Evolutionary conservation across 352 stramenopile genomes (phyloP).

Genomic region (Phytophthora sansomeana): DNA sequence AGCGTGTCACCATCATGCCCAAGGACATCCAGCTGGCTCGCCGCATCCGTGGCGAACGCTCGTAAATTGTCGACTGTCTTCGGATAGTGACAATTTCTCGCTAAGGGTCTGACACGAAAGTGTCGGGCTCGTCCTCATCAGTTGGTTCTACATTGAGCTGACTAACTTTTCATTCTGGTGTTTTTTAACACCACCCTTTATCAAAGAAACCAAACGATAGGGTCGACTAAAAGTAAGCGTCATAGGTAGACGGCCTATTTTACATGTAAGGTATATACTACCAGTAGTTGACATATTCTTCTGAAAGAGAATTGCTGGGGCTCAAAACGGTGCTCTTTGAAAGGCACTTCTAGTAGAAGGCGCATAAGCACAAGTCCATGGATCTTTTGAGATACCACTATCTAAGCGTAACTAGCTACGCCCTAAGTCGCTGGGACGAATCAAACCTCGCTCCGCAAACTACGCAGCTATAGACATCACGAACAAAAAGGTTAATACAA

Average conservation of each 20-base stretch:
- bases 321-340: too few relatives aligned
- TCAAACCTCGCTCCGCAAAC: slow-evolving; percentile 74
- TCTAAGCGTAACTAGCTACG: slow-evolving; percentile 17
- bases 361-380: too few relatives aligned
- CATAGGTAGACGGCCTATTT: too few relatives aligned
- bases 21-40: slow-evolving; percentile 96
- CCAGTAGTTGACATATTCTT: too few relatives aligned
- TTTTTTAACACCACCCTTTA: slow-evolving; percentile 89
- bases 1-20: slow-evolving; percentile 95
- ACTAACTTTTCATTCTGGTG: slow-evolving; percentile 59
- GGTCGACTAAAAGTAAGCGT: too few relatives aligned
- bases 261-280: too few relatives aligned
- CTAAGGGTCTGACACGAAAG: background rate
- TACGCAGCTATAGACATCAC: slow-evolving; percentile 52
- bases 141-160: slow-evolving; percentile 20
- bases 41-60: slow-evolving; percentile 91
- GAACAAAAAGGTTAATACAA: background rate
- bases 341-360: too few relatives aligned
- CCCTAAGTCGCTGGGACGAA: slow-evolving; percentile 61
- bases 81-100: slow-evolving; percentile 11
- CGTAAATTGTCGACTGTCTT: slow-evolving; percentile 52
- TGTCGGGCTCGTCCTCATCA: background rate
- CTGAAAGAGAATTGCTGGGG: too few relatives aligned
- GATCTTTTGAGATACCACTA: too few relatives aligned
- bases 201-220: slow-evolving; percentile 45